Percentiles rank a stretch among this genome's conserved stretches.
These are phyloP conservation scores for Helianthus annuus DNA, from an alignment of 129 eudicot genomes.

Conservation along the genomic window DNA sequence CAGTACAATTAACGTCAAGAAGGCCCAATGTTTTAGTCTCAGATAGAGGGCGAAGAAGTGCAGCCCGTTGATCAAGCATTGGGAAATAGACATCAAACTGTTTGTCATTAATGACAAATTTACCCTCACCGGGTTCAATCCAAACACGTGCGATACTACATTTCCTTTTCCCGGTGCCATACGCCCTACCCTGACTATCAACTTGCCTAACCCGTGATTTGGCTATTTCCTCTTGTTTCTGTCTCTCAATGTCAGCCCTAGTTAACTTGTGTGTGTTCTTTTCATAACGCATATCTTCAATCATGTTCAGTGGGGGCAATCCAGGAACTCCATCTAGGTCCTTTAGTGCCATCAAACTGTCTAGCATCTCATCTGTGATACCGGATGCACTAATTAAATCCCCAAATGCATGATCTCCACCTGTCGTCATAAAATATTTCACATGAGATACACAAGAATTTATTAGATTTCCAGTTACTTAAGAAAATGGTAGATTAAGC, in stretches of 20 bases:
- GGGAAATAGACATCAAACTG: slow-evolving; percentile 92
- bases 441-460: background rate
- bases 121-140: slow-evolving; percentile 90
- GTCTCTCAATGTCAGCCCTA: too few relatives aligned
- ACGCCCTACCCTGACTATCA: too few relatives aligned
- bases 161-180: too few relatives aligned
- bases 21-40: slow-evolving; percentile 90
- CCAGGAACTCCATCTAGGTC: slow-evolving; percentile 78
- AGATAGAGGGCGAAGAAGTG: slow-evolving; percentile 83
- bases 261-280: slow-evolving; percentile 53
- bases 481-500: background rate
- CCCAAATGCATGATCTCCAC: slow-evolving; percentile 86
- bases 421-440: slow-evolving; percentile 35
- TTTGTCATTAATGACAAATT: slow-evolving; percentile 73
- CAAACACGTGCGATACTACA: too few relatives aligned
- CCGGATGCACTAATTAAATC: slow-evolving; percentile 88
- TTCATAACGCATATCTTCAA: slow-evolving; percentile 69
- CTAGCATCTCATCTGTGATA: slow-evolving; percentile 91
- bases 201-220: too few relatives aligned
- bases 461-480: background rate
- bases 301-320: slow-evolving; percentile 68
- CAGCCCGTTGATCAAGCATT: slow-evolving; percentile 93
- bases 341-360: slow-evolving; percentile 81
- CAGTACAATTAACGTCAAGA: slow-evolving; percentile 81
- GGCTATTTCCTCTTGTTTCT: too few relatives aligned